A percentile compares a stretch with the other conserved stretches of the same genome.
phyloP scores from a whole-genome alignment of 305 asterid genomes.

The Fraxinus sp. region DNA sequence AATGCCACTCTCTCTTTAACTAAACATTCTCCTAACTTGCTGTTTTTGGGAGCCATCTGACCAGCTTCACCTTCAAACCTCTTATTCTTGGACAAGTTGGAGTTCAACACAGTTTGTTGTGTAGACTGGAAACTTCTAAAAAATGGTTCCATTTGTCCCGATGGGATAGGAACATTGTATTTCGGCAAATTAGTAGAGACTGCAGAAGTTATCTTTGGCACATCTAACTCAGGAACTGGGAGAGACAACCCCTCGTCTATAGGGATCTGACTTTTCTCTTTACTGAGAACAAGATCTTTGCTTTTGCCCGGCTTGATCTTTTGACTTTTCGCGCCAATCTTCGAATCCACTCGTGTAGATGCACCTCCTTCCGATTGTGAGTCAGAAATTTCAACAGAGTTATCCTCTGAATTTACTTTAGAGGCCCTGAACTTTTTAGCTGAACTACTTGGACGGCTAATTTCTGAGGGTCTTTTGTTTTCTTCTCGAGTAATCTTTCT shows the following conservation, averaged over 20 bases:
- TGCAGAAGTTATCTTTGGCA: slow-evolving; percentile 12
- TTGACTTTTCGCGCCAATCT: slow-evolving; percentile 16
- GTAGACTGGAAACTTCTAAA: slow-evolving; percentile 19
- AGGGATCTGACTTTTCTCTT: slow-evolving; percentile 25
- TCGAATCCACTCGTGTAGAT: slow-evolving; percentile 18
- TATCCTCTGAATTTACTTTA: slow-evolving; percentile 23
- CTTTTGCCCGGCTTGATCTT: slow-evolving; percentile 27
- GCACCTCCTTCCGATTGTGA: slow-evolving; percentile 35
- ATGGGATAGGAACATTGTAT: slow-evolving; percentile 12
- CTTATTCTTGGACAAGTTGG: slow-evolving; percentile 23
- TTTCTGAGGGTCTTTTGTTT: slow-evolving; percentile 16
- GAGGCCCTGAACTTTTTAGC: slow-evolving; percentile 23
- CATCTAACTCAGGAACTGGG: slow-evolving; percentile 12
- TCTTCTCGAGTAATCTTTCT: slow-evolving; percentile 27
- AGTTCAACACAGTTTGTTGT: slow-evolving; percentile 17
- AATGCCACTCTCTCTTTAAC: slow-evolving; percentile 27
- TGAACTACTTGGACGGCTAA: slow-evolving; percentile 5
- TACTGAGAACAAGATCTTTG: slow-evolving; percentile 29
- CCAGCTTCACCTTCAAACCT: slow-evolving; percentile 31
- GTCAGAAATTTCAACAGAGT: slow-evolving; percentile 24
- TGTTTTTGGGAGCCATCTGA: slow-evolving; percentile 24
- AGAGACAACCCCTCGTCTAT: slow-evolving; percentile 17
- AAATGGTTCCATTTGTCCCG: slow-evolving; percentile 23
- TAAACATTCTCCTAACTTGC: slow-evolving; percentile 19
- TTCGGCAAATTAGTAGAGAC: slow-evolving; percentile 31